A percentile compares a stretch with the other conserved stretches of the same genome.
phyloP scores from a whole-genome alignment of 306 rosid genomes.

The Quercus suber region DNA sequence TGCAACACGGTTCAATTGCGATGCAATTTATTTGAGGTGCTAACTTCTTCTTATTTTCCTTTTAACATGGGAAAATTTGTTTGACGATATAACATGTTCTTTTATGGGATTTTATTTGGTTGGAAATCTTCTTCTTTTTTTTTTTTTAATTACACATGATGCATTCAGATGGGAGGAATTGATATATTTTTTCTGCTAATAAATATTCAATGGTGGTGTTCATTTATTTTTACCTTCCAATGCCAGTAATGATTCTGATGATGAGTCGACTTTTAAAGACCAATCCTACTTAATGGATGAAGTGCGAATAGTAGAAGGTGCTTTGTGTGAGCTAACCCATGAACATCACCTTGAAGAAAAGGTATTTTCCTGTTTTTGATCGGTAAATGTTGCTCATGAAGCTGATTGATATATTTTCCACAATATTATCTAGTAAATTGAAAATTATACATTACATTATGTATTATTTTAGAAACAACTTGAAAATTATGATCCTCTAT shows the following conservation, averaged over 20 bases:
- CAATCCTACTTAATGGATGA: conserved; percentile 63
- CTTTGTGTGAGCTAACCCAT: conserved; percentile 50
- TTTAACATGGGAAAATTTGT: background rate
- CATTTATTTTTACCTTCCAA: conserved; percentile 29
- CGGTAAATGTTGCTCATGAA: background rate
- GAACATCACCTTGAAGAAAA: conserved; percentile 64
- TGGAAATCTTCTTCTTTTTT: background rate
- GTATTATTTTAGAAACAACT: background rate
- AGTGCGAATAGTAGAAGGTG: conserved; percentile 61
- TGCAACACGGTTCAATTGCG: conserved; percentile 47
- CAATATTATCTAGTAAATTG: conserved; percentile 3
- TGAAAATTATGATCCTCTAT: background rate
- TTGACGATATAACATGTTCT: background rate
- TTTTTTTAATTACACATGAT: background rate
- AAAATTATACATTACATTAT: background rate
- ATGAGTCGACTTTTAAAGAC: conserved; percentile 34
- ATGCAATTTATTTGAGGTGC: conserved; percentile 62
- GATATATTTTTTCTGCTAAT: background rate
- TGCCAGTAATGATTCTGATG: conserved; percentile 59
- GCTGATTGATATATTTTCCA: background rate
- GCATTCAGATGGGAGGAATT: background rate
- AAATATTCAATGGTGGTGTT: conserved; percentile 10
- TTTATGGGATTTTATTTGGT: background rate
- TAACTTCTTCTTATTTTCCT: background rate
- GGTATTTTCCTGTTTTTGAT: conserved; percentile 34